phyloP scores from a whole-genome alignment of 352 stramenopile genomes.

The Elongisporangium senticosum region DNA sequence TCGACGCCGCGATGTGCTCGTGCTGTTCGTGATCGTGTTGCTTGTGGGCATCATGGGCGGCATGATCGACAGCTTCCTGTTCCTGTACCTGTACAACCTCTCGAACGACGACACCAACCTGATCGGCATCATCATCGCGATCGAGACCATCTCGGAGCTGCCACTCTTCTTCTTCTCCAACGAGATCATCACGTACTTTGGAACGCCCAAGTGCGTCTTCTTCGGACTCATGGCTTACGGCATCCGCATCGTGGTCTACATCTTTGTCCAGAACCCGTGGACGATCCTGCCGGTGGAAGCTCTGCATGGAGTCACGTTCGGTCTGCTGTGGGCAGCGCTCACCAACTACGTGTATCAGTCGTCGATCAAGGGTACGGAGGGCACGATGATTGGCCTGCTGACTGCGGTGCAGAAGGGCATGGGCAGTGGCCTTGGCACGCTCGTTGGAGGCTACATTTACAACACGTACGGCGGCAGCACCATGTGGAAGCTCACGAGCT shows the following conservation, averaged over 20 bases:
- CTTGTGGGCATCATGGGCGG: slow-evolving; percentile 54
- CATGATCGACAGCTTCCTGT: slow-evolving; percentile 67
- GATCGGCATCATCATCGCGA: slow-evolving; percentile 59
- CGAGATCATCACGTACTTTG: slow-evolving; percentile 53
- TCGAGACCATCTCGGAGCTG: slow-evolving; percentile 66
- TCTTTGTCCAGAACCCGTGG: slow-evolving; percentile 60
- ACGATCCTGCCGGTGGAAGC: slow-evolving; percentile 51
- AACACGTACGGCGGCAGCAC: slow-evolving; percentile 39
- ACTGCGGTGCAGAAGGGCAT: slow-evolving; percentile 64
- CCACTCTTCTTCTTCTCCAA: slow-evolving; percentile 76
- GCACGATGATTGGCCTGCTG: slow-evolving; percentile 68
- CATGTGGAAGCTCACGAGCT: slow-evolving; percentile 61
- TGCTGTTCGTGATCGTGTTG: slow-evolving; percentile 62
- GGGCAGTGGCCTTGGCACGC: slow-evolving; percentile 47
- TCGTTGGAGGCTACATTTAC: slow-evolving; percentile 71
- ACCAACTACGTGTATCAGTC: slow-evolving; percentile 76
- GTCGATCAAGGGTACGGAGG: slow-evolving; percentile 51
- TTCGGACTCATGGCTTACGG: slow-evolving; percentile 48
- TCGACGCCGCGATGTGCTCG: slow-evolving; percentile 49
- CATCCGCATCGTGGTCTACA: slow-evolving; percentile 58
- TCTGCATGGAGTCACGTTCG: slow-evolving; percentile 68
- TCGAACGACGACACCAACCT: slow-evolving; percentile 52
- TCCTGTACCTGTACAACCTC: slow-evolving; percentile 71
- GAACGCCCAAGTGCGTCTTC: slow-evolving; percentile 45
- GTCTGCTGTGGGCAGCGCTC: slow-evolving; percentile 64